These are phyloP conservation scores for Oxyria digyna DNA, from an alignment of 148 eudicot genomes.

Conservation along the genomic window DNA sequence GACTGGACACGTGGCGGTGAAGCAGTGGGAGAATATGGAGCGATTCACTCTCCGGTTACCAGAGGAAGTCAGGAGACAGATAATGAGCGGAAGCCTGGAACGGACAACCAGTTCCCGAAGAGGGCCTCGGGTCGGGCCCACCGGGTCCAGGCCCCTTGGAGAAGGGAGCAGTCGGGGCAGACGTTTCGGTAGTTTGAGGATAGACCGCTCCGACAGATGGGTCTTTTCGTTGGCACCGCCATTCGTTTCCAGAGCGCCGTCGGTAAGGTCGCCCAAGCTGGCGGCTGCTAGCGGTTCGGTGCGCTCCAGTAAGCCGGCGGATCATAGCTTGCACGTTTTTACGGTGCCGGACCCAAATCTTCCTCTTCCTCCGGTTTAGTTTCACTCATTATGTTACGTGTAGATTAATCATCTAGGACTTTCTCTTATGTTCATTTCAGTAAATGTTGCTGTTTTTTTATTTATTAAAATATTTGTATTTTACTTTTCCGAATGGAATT, in stretches of 20 bases:
- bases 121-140: conserved; percentile 13
- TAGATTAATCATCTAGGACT: not conserved
- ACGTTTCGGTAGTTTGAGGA: conserved; percentile 13
- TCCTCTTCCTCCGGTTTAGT: conserved; percentile 5
- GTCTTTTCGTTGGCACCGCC: conserved; percentile 37
- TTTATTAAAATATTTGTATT: not conserved
- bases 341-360: not conserved
- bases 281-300: conserved; percentile 16
- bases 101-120: conserved; percentile 16
- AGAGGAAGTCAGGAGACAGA: conserved; percentile 24
- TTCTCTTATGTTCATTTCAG: not conserved
- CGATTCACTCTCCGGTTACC: conserved; percentile 29
- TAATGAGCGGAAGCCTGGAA: conserved; percentile 16
- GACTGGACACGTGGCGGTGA: conserved; percentile 36
- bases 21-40: conserved; percentile 29
- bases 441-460: not conserved
- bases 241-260: conserved; percentile 32
- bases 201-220: conserved; percentile 53
- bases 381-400: not conserved
- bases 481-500: not conserved
- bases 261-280: conserved; percentile 28
- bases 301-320: not conserved
- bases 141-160: not conserved
- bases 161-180: conserved; percentile 19
- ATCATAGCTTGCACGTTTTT: not conserved